phyloP scores from a whole-genome alignment of 108 stramenopile genomes.

The Nannochloropsis salina region DNA sequence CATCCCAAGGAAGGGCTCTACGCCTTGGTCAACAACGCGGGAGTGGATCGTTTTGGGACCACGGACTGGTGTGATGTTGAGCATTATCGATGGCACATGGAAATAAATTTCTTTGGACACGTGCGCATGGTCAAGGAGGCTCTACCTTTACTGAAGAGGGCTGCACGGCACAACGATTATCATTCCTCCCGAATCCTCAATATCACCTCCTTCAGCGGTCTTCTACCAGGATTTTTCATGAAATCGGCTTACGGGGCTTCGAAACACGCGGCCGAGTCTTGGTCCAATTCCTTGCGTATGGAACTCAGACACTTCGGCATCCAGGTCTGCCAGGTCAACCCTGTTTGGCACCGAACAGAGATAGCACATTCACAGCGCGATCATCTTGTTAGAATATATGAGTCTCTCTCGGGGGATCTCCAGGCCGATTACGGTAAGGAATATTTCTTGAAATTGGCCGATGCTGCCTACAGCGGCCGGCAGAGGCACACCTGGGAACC shows the following conservation, averaged over 20 bases:
- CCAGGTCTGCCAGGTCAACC: not conserved
- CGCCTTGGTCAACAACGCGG: slow-evolving; percentile 7
- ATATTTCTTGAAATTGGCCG: not conserved
- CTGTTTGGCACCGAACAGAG: not conserved
- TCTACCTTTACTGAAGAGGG: not conserved
- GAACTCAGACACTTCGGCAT: not conserved
- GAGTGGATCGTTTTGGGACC: not conserved
- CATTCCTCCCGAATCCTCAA: slow-evolving; percentile 4
- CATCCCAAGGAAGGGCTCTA: not conserved
- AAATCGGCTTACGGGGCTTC: slow-evolving; percentile 1
- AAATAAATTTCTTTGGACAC: not conserved
- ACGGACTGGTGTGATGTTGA: slow-evolving; percentile 19
- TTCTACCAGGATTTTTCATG: not conserved
- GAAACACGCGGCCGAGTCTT: not conserved
- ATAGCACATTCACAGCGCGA: not conserved
- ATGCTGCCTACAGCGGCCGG: not conserved
- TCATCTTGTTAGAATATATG: not conserved
- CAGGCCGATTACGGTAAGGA: slow-evolving; percentile 14
- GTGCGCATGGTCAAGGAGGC: not conserved
- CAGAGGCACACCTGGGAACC: not conserved
- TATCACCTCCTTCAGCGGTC: slow-evolving; percentile 1
- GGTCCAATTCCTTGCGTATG: not conserved
- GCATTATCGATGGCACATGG: slow-evolving; percentile 10
- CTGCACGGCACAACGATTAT: not conserved
- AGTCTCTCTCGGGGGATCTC: not conserved